Evolutionary conservation across 2,329 filamentous ascomycete genomes (phyloP).

Genomic region (Scopulariopsis brevicaulis): DNA sequence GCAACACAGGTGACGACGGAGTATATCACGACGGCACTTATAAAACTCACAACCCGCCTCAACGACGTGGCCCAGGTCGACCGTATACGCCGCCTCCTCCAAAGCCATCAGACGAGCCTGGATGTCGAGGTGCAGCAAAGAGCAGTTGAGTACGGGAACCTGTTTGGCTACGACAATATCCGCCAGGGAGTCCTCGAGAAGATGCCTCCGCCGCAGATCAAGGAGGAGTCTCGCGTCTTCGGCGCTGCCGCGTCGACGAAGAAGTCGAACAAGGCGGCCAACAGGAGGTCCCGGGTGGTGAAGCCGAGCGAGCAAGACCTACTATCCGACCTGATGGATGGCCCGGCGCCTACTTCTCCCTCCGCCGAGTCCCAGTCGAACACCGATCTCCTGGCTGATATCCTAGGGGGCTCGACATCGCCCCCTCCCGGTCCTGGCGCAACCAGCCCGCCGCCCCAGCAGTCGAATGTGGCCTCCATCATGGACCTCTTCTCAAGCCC

Average conservation of each 20-base stretch:
- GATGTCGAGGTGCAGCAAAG: conserved; percentile 95
- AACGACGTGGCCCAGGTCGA: conserved; percentile 78
- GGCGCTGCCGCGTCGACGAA: conserved; percentile 58
- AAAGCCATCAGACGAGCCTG: conserved; percentile 70
- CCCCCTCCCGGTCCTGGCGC: conserved; percentile 16
- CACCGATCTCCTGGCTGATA: conserved; percentile 81
- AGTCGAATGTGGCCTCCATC: conserved; percentile 57
- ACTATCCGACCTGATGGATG: conserved; percentile 81
- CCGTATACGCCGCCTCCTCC: conserved; percentile 67
- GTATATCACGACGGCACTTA: conserved; percentile 89
- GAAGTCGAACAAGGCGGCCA: conserved; percentile 55
- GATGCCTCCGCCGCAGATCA: conserved; percentile 96
- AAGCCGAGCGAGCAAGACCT: conserved; percentile 88
- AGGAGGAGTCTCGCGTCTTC: conserved; percentile 84
- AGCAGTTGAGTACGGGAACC: conserved; percentile 86
- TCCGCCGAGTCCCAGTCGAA: conserved; percentile 50
- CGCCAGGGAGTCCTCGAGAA: conserved; percentile 86
- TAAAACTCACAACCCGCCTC: conserved; percentile 88
- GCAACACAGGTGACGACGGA: conserved; percentile 84
- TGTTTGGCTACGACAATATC: conserved; percentile 85
- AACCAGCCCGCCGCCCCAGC: conserved; percentile 38
- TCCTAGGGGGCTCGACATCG: conserved; percentile 54
- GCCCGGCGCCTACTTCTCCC: conserved; percentile 41
- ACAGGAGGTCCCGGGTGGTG: conserved; percentile 63
- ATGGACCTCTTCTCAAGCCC: conserved; percentile 71